A percentile compares a stretch with the other conserved stretches of the same genome.
phyloP scores from a whole-genome alignment of 2,329 filamentous ascomycete genomes.

The Escovopsis sp. region DNA sequence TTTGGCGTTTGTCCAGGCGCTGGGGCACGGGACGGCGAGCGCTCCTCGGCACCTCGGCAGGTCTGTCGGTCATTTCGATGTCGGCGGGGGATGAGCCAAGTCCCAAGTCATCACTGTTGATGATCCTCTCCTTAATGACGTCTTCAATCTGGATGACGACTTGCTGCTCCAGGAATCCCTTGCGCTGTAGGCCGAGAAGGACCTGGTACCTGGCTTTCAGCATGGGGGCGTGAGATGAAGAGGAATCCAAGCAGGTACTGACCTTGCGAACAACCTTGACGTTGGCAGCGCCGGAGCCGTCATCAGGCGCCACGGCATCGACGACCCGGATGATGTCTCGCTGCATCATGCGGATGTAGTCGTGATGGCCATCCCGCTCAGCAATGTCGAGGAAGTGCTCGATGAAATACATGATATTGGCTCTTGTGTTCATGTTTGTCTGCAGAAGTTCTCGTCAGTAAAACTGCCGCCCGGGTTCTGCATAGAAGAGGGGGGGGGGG shows the following conservation, averaged over 20 bases:
- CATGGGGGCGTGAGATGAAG: background rate
- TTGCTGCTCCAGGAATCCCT: constrained; percentile 58
- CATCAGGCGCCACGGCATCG: constrained; percentile 76
- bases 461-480: no score
- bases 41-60: constrained; percentile 25
- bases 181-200: constrained; percentile 53
- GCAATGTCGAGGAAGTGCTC: constrained; percentile 87
- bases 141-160: constrained; percentile 70
- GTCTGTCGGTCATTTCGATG: constrained; percentile 25
- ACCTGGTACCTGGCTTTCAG: constrained; percentile 30
- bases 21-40: constrained; percentile 19
- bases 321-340: constrained; percentile 84
- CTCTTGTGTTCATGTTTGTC: constrained; percentile 92
- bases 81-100: constrained; percentile 38
- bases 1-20: constrained; percentile 65
- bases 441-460: constrained; percentile 18
- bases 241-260: constrained; percentile 12
- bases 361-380: constrained; percentile 56
- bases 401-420: constrained; percentile 99
- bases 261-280: constrained; percentile 84
- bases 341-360: constrained; percentile 90
- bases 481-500: no score
- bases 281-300: constrained; percentile 81
- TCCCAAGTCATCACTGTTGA: constrained; percentile 39
- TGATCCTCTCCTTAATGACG: constrained; percentile 66